Percentiles rank a stretch among this genome's conserved stretches.
Evolutionary conservation across 2,329 filamentous ascomycete species (phyloP).

Genomic region (Microcyclosporella mali): DNA sequence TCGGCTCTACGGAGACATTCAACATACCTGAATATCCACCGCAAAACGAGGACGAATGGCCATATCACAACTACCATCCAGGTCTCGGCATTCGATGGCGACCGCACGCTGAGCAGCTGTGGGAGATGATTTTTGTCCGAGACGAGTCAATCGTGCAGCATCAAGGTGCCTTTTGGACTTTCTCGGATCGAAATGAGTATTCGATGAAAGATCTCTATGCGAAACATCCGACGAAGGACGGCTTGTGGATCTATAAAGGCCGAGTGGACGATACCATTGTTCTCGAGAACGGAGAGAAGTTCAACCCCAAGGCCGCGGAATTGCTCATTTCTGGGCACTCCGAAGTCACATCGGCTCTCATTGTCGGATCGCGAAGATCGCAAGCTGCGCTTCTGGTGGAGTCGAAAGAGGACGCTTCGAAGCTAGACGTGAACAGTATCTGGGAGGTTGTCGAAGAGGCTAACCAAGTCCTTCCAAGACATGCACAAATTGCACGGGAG

Average conservation of each 20-base stretch:
- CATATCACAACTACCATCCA: constrained; percentile 12
- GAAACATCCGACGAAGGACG: constrained; percentile 33
- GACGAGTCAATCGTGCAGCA: constrained; percentile 8
- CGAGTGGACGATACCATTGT: constrained; percentile 42
- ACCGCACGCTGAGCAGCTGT: constrained; percentile 9
- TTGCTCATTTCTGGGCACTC: constrained; percentile 43
- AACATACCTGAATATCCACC: constrained; percentile 9
- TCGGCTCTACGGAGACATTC: constrained; percentile 9
- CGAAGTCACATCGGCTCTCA: constrained; percentile 28
- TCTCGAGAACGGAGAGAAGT: constrained; percentile 42
- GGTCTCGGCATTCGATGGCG: constrained; percentile 12
- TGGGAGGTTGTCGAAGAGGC: constrained; percentile 13
- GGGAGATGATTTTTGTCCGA: constrained; percentile 14
- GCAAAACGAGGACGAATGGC: constrained; percentile 10
- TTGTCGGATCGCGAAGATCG: neutral
- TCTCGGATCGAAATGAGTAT: constrained; percentile 33
- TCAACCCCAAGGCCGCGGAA: constrained; percentile 40
- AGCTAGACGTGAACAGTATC: constrained; percentile 14
- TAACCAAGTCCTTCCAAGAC: too few relatives aligned
- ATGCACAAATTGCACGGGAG: too few relatives aligned
- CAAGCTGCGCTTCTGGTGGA: constrained; percentile 8
- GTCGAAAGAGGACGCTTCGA: neutral
- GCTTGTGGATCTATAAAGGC: constrained; percentile 36
- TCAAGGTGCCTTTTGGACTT: constrained; percentile 18
- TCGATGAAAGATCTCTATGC: constrained; percentile 37